Evolutionary conservation across 108 stramenopile species (phyloP).

Genomic region (Cyclotella baltica): DNA sequence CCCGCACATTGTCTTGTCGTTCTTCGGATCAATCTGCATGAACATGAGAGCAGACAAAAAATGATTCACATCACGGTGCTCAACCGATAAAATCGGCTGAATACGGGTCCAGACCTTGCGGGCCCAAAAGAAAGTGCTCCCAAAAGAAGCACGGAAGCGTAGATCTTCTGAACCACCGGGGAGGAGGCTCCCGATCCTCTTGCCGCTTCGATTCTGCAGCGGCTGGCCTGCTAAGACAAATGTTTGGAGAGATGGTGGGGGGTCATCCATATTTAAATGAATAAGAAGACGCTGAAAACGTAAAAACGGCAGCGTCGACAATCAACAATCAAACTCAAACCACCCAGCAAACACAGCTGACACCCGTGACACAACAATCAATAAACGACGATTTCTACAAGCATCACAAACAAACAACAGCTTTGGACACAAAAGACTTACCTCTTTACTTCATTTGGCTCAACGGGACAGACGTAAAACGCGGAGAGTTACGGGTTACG

Average conservation of each 20-base stretch:
- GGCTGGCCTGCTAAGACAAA: neutral
- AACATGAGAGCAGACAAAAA: slow-evolving; percentile 2
- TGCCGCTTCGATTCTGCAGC: neutral
- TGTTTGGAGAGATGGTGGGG: neutral
- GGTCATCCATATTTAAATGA: neutral
- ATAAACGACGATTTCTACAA: too few species aligned
- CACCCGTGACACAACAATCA: too few species aligned
- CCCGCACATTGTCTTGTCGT: neutral
- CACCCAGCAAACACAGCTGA: too few species aligned
- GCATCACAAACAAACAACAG: too few species aligned
- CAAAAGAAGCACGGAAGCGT: neutral
- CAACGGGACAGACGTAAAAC: too few species aligned
- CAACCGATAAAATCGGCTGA: neutral
- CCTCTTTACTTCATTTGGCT: too few species aligned
- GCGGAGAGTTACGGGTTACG: too few species aligned
- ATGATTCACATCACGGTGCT: neutral
- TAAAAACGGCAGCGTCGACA: too few species aligned
- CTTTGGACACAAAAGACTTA: too few species aligned
- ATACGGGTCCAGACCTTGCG: neutral
- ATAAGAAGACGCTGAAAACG: neutral
- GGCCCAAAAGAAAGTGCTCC: neutral
- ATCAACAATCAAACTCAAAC: too few species aligned
- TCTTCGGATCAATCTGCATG: slow-evolving; percentile 2
- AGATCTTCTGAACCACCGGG: neutral
- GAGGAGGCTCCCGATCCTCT: neutral